Percentiles rank a stretch among this genome's conserved stretches.
These are phyloP conservation scores for Nissolia schottii DNA, from an alignment of 306 rosid species.

Conservation along the genomic window DNA sequence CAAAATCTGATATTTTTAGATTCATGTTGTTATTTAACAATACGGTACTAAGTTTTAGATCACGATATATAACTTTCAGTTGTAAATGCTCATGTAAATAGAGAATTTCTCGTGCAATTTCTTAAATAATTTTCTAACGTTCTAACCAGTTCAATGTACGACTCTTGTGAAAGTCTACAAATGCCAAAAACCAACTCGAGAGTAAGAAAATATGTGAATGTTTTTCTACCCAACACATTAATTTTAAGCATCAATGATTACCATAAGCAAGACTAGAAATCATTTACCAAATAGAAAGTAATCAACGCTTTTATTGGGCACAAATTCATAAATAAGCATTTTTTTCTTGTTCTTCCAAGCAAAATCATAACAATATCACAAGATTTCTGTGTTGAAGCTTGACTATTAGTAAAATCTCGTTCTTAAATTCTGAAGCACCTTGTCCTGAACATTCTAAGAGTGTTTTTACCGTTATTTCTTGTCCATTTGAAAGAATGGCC, in stretches of 20 bases:
- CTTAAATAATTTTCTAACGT: constrained; percentile 41
- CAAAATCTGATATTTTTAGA: constrained; percentile 59
- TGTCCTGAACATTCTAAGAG: constrained; percentile 41
- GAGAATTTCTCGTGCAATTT: constrained; percentile 42
- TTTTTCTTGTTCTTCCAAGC: constrained; percentile 45
- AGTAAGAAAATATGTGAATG: background rate
- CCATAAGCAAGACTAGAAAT: background rate
- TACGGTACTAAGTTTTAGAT: constrained; percentile 57
- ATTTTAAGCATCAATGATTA: background rate
- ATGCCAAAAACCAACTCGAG: background rate
- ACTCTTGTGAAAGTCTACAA: constrained; percentile 25
- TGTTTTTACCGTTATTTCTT: constrained; percentile 46
- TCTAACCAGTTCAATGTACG: constrained; percentile 33
- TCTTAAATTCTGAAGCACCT: constrained; percentile 51
- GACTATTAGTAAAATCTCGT: constrained; percentile 45
- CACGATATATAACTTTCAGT: constrained; percentile 49
- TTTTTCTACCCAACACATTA: background rate
- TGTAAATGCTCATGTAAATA: constrained; percentile 55
- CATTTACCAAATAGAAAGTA: constrained; percentile 43
- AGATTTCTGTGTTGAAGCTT: constrained; percentile 63
- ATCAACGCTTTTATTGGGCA: constrained; percentile 51
- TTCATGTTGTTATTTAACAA: constrained; percentile 46
- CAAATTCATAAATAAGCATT: constrained; percentile 56
- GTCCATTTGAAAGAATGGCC: constrained; percentile 45
- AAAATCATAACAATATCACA: constrained; percentile 48